Conservation (phyloP, 495 filamentous ascomycete genomes). For the Baudoinia panamericana region DNA sequence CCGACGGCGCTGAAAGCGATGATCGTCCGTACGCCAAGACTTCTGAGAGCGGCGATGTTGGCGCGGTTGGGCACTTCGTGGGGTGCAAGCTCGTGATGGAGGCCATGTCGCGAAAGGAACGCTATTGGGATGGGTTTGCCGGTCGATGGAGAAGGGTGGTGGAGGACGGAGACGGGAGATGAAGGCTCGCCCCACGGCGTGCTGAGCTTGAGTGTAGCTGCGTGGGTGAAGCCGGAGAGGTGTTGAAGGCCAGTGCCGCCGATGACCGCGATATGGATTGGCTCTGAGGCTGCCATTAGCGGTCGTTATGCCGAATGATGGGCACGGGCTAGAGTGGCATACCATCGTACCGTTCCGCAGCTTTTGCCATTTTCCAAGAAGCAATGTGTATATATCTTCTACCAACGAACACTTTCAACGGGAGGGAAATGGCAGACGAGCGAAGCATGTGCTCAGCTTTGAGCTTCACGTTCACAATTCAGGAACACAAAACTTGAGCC, state of each 20-base stretch:
- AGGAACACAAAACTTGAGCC: too few relatives aligned
- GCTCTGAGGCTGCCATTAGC: too few relatives aligned
- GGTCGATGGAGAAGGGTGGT: constrained; percentile 54
- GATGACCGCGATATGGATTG: constrained; percentile 86
- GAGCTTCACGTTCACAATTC: too few relatives aligned
- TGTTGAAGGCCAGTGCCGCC: constrained; percentile 81
- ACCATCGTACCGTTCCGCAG: constrained; percentile 18
- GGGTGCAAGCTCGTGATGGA: constrained; percentile 75
- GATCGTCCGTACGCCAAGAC: constrained; percentile 73
- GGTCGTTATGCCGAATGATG: constrained; percentile 4
- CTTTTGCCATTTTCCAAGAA: constrained; percentile 18
- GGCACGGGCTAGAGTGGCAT: not conserved
- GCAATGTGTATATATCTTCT: constrained; percentile 17
- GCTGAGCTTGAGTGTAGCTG: constrained; percentile 53
- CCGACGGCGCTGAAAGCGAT: constrained; percentile 95
- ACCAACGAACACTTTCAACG: too few relatives aligned
- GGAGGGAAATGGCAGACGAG: too few relatives aligned
- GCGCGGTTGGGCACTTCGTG: constrained; percentile 84
- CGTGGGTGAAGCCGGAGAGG: constrained; percentile 61
- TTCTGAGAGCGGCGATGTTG: constrained; percentile 89
- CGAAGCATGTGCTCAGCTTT: too few relatives aligned
- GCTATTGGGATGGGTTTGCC: constrained; percentile 57
- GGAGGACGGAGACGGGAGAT: constrained; percentile 77
- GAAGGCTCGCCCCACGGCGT: constrained; percentile 94
- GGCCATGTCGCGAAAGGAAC: constrained; percentile 86